Percentiles rank a stretch among this genome's conserved stretches.
Evolutionary conservation across 2,329 filamentous ascomycete species (phyloP).

Genomic region (Phoma sp.): DNA sequence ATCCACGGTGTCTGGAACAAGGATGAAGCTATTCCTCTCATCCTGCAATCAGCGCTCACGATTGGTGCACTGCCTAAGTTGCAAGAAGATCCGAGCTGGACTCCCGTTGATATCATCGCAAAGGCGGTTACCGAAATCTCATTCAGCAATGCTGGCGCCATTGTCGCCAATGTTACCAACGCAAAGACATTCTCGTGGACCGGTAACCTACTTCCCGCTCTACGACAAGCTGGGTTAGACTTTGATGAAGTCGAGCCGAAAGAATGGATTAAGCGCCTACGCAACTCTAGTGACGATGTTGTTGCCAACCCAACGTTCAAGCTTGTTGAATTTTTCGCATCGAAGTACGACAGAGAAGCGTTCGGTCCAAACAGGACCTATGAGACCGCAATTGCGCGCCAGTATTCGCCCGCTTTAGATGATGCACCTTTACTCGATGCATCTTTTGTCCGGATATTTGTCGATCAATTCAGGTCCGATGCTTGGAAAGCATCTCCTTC

Average conservation of each 20-base stretch:
- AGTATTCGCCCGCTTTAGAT: slow-evolving; percentile 22
- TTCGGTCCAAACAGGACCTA: slow-evolving; percentile 24
- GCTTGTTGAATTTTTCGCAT: slow-evolving; percentile 59
- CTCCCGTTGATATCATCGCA: slow-evolving; percentile 40
- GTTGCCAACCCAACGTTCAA: slow-evolving; percentile 59
- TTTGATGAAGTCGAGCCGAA: slow-evolving; percentile 34
- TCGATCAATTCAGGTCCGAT: slow-evolving; percentile 28
- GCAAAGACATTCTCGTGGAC: slow-evolving; percentile 59
- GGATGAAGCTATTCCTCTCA: slow-evolving; percentile 58
- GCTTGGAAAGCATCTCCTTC: slow-evolving; percentile 18
- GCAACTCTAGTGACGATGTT: slow-evolving; percentile 56
- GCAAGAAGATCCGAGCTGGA: slow-evolving; percentile 45
- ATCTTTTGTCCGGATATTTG: slow-evolving; percentile 27
- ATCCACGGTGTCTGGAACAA: slow-evolving; percentile 56
- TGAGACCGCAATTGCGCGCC: slow-evolving; percentile 21
- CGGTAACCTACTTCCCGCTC: slow-evolving; percentile 58
- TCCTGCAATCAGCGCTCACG: slow-evolving; percentile 55
- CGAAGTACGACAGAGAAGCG: slow-evolving; percentile 55
- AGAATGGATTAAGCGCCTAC: slow-evolving; percentile 41
- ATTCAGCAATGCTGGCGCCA: slow-evolving; percentile 24
- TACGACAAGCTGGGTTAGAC: slow-evolving; percentile 51
- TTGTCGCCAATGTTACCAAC: slow-evolving; percentile 62
- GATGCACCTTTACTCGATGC: slow-evolving; percentile 22
- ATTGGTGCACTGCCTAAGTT: slow-evolving; percentile 55
- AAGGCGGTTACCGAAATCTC: slow-evolving; percentile 33